Conservation (phyloP, 2,329 filamentous ascomycete genomes). For the Fusarium beomiforme region DNA sequence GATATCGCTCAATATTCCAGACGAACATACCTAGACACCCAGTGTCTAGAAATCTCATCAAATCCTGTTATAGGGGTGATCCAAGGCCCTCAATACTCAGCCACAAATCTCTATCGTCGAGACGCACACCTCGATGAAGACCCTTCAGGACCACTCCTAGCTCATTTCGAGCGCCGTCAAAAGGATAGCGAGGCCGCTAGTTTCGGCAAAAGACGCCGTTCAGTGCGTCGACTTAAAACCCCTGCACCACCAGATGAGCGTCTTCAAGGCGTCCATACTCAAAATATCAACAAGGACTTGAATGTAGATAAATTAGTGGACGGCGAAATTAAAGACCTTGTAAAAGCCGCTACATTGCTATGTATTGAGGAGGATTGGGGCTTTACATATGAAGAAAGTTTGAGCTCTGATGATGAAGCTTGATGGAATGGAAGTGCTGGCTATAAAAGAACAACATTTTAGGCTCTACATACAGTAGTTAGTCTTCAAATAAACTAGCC, state of each 20-base stretch:
- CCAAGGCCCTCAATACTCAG: constrained; percentile 63
- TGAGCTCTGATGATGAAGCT: neutral
- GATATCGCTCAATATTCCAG: constrained; percentile 41
- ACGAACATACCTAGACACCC: constrained; percentile 48
- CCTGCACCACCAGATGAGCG: constrained; percentile 18
- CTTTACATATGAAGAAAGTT: constrained; percentile 47
- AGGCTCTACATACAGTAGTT: neutral
- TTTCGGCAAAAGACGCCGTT: constrained; percentile 36
- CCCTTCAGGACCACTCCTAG: constrained; percentile 55
- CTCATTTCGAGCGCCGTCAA: constrained; percentile 56
- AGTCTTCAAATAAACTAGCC: neutral
- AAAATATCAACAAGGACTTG: constrained; percentile 46
- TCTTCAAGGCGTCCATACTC: constrained; percentile 30
- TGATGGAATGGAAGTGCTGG: neutral
- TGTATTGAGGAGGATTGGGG: constrained; percentile 48
- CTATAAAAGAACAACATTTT: neutral
- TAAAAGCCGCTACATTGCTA: constrained; percentile 43
- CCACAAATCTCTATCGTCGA: constrained; percentile 56
- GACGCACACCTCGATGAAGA: constrained; percentile 61
- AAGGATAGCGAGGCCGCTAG: constrained; percentile 51
- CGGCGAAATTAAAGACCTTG: constrained; percentile 33
- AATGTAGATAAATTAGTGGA: constrained; percentile 35
- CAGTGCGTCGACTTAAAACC: constrained; percentile 40
- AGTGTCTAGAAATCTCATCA: constrained; percentile 54
- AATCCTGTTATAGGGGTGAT: constrained; percentile 64